phyloP scores from a whole-genome alignment of 257 asterid genomes.

The Primulina huaijiensis region DNA sequence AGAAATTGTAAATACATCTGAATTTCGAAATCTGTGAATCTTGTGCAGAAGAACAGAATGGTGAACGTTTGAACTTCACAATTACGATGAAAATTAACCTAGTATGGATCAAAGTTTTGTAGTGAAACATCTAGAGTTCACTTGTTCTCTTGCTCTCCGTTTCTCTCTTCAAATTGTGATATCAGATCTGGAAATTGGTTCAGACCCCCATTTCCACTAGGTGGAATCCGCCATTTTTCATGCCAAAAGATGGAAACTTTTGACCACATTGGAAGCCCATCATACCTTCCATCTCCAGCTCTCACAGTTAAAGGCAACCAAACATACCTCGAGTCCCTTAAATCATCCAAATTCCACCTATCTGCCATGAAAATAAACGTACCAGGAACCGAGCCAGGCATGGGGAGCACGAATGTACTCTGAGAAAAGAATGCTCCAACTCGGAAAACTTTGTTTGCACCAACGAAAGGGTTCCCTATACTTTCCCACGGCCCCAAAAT shows the following conservation, averaged over 20 bases:
- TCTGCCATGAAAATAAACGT: slow-evolving; percentile 44
- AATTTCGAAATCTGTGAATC: not conserved
- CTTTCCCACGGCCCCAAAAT: slow-evolving; percentile 50
- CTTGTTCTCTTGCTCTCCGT: not conserved
- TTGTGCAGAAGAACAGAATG: not conserved
- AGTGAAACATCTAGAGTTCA: not conserved
- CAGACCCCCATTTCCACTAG: not conserved
- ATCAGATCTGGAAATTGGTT: not conserved
- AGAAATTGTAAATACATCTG: not conserved
- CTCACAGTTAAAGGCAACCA: slow-evolving; percentile 43
- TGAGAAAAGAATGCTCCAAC: slow-evolving; percentile 43
- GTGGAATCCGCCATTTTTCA: slow-evolving; percentile 38
- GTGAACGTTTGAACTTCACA: not conserved
- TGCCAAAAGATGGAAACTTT: slow-evolving; percentile 49
- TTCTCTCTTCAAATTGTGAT: not conserved
- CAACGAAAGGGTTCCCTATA: slow-evolving; percentile 42
- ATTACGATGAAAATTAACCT: not conserved
- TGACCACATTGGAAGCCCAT: slow-evolving; percentile 21
- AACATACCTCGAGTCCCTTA: slow-evolving; percentile 39
- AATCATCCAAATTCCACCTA: slow-evolving; percentile 40
- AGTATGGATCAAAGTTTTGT: not conserved
- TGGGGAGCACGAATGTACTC: slow-evolving; percentile 40
- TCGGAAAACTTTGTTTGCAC: slow-evolving; percentile 34
- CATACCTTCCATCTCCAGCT: slow-evolving; percentile 13
- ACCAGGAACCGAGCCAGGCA: slow-evolving; percentile 33